A percentile compares a stretch with the other conserved stretches of the same genome.
phyloP scores from a whole-genome alignment of 2,329 filamentous ascomycete genomes.

The Hymenoscyphus scutula region DNA sequence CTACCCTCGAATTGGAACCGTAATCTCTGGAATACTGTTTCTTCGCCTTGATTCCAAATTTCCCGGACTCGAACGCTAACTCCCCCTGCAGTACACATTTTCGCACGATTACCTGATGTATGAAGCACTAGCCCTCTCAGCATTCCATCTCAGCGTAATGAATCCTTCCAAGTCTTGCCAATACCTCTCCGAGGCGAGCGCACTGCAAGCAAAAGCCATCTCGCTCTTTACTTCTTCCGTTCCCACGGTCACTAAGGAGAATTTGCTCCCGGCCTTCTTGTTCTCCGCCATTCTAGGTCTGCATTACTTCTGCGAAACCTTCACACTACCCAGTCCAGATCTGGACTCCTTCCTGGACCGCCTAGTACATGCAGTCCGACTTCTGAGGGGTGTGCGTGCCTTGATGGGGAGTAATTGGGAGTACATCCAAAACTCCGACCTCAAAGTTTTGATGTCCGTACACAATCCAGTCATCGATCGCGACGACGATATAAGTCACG shows the following conservation, averaged over 20 bases:
- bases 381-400: constrained; percentile 33
- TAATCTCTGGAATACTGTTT: too few relatives aligned
- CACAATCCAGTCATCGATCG: constrained; percentile 3
- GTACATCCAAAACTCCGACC: constrained; percentile 27
- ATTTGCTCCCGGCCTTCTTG: constrained; percentile 32
- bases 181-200: constrained; percentile 37
- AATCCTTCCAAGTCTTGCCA: constrained; percentile 22
- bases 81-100: constrained; percentile 17
- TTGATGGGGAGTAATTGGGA: constrained; percentile 28
- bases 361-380: constrained; percentile 31
- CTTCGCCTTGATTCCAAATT: too few relatives aligned
- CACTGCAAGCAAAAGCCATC: constrained; percentile 33
- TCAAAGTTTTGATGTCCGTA: constrained; percentile 25
- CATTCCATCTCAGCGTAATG: constrained; percentile 36
- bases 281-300: constrained; percentile 36
- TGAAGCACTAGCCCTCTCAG: constrained; percentile 36
- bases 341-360: constrained; percentile 34
- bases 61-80: neutral
- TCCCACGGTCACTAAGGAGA: constrained; percentile 23
- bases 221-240: constrained; percentile 14
- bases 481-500: constrained; percentile 14
- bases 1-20: too few relatives aligned
- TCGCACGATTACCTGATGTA: constrained; percentile 36
- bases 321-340: constrained; percentile 32
- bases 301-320: constrained; percentile 40